Conservation (phyloP, 352 stramenopile genomes). For the Pythium dissotocum region DNA sequence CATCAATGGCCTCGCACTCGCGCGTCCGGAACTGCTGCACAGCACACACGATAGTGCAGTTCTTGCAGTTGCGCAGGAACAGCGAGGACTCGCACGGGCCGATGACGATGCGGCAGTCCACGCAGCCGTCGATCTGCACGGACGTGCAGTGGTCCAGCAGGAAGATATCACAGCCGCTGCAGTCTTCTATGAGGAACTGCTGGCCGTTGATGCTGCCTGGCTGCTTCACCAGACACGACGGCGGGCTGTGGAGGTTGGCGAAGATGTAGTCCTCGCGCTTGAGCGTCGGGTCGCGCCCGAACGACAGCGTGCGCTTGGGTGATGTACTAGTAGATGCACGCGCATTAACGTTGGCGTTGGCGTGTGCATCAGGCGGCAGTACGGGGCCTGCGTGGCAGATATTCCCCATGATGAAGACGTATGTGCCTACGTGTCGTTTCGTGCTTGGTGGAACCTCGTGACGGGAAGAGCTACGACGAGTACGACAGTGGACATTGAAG, state of each 20-base stretch:
- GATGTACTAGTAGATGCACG: neutral
- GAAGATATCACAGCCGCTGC: constrained; percentile 73
- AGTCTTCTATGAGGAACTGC: constrained; percentile 81
- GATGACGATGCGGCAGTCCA: constrained; percentile 70
- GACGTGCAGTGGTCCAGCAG: constrained; percentile 74
- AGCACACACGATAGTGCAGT: constrained; percentile 62
- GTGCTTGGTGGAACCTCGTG: neutral
- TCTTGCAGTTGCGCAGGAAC: constrained; percentile 68
- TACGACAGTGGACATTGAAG: constrained; percentile 18
- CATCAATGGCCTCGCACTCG: constrained; percentile 61
- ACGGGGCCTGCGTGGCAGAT: constrained; percentile 52
- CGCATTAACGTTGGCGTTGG: neutral
- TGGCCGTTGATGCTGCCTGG: constrained; percentile 70
- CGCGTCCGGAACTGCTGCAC: constrained; percentile 76
- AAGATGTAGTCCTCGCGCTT: constrained; percentile 77
- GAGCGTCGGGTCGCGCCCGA: constrained; percentile 62
- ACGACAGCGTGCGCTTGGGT: constrained; percentile 32
- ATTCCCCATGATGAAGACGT: constrained; percentile 45
- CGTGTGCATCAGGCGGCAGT: neutral
- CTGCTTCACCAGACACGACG: constrained; percentile 49
- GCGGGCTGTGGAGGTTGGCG: constrained; percentile 36
- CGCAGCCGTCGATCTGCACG: constrained; percentile 75
- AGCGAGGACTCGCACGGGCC: constrained; percentile 69
- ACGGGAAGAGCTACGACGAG: neutral
- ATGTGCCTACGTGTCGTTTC: neutral